Conservation (phyloP, 257 asterid species). For the Marsdenia floribunda region DNA sequence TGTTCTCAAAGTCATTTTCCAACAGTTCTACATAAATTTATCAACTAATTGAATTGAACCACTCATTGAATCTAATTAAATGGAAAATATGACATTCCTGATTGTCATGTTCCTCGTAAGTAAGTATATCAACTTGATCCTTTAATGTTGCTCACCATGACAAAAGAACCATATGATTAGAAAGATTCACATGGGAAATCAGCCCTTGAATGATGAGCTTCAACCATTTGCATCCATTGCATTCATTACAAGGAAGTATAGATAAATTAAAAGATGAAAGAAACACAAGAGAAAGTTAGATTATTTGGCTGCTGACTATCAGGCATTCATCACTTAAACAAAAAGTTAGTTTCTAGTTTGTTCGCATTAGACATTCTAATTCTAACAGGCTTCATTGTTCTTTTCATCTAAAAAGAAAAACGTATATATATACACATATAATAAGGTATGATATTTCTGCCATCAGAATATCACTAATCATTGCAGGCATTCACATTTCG, state of each 20-base stretch:
- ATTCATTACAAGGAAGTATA: neutral
- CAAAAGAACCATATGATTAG: neutral
- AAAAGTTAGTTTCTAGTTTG: neutral
- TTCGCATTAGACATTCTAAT: neutral
- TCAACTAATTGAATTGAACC: neutral
- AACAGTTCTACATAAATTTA: neutral
- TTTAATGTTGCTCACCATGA: neutral
- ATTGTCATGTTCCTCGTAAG: neutral
- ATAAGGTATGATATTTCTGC: neutral
- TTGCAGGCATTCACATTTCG: neutral
- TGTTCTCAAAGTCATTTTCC: neutral
- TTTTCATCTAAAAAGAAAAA: neutral
- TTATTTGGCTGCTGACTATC: neutral
- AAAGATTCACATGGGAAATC: neutral
- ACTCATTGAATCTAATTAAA: neutral
- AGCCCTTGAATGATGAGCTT: neutral
- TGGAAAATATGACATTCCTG: neutral
- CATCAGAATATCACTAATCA: neutral
- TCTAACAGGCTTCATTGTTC: neutral
- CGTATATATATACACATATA: neutral
- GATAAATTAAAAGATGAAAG: neutral
- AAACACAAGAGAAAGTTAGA: neutral
- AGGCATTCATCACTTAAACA: neutral
- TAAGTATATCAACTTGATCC: neutral
- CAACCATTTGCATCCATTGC: neutral